phyloP scores from a whole-genome alignment of 371 early-diverging fungal genomes.

The Parasitella parasitica region DNA sequence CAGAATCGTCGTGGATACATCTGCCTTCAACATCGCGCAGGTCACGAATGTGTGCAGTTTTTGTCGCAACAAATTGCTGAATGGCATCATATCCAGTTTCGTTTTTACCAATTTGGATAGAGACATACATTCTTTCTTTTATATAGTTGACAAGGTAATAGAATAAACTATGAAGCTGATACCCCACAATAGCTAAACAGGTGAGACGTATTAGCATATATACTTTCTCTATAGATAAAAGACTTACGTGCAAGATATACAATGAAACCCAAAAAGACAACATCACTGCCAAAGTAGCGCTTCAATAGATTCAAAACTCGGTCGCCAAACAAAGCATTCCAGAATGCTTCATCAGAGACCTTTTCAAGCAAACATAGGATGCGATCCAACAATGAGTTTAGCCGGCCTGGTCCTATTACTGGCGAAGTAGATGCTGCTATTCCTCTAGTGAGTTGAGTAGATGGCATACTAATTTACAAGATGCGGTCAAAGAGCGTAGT shows the following conservation, averaged over 20 bases:
- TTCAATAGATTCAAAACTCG: constrained; percentile 20
- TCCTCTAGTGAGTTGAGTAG: not conserved
- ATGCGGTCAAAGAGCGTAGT: not conserved
- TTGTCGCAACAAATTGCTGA: constrained; percentile 14
- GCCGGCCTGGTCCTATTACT: not conserved
- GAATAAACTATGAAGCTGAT: constrained; percentile 2
- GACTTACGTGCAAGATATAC: constrained; percentile 13
- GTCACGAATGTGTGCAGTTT: constrained; percentile 2
- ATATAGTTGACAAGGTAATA: not conserved
- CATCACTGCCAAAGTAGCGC: constrained; percentile 32
- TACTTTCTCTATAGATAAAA: not conserved
- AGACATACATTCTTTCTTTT: constrained; percentile 21
- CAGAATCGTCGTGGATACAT: constrained; percentile 9
- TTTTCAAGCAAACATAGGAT: constrained; percentile 18
- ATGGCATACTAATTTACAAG: not conserved
- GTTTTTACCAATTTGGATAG: constrained; percentile 15
- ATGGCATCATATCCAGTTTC: constrained; percentile 22
- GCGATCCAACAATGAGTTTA: not conserved
- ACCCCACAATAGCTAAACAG: constrained; percentile 23
- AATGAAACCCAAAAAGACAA: constrained; percentile 29
- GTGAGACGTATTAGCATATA: too few relatives aligned
- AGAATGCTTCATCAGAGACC: constrained; percentile 29
- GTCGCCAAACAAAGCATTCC: constrained; percentile 25
- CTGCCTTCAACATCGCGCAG: constrained; percentile 15
- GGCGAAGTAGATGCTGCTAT: not conserved